phyloP scores from a whole-genome alignment of 2,329 filamentous ascomycete species.

The Colletotrichum magnum region DNA sequence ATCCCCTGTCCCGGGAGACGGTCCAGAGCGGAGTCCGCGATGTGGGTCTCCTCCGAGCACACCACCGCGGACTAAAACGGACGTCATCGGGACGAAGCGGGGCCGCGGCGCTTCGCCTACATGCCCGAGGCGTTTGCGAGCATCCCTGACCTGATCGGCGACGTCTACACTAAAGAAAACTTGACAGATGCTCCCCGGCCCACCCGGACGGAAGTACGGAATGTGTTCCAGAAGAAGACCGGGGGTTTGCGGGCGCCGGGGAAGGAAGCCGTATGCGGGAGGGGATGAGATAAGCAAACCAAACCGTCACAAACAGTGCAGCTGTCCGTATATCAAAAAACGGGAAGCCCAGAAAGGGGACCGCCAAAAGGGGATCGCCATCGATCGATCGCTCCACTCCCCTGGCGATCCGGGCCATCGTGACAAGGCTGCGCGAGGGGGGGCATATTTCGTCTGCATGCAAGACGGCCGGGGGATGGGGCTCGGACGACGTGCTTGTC shows the following conservation, averaged over 20 bases:
- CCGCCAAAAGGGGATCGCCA: no score
- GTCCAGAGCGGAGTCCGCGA: slow-evolving; percentile 3
- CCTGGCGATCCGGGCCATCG: no score
- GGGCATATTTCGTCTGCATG: no score
- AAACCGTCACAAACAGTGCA: neutral
- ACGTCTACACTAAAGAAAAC: neutral
- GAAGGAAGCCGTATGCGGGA: slow-evolving; percentile 6
- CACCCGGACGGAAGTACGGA: neutral
- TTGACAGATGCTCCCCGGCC: slow-evolving; percentile 12
- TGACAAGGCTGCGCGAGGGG: no score
- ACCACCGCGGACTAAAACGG: slow-evolving; percentile 8
- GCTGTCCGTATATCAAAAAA: neutral
- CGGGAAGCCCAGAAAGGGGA: neutral
- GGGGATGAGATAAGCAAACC: slow-evolving; percentile 15
- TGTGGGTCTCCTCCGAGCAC: slow-evolving; percentile 8
- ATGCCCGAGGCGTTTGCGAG: neutral
- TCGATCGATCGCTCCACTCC: no score
- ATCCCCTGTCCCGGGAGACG: slow-evolving; percentile 20
- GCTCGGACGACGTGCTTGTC: no score
- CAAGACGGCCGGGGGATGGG: no score
- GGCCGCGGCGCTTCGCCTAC: neutral
- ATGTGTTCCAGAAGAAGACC: neutral
- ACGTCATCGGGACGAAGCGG: slow-evolving; percentile 3
- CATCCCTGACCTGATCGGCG: neutral
- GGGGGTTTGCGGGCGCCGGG: neutral